Conservation (phyloP, 179 eudicot genomes). For the Spergularia azorica region DNA sequence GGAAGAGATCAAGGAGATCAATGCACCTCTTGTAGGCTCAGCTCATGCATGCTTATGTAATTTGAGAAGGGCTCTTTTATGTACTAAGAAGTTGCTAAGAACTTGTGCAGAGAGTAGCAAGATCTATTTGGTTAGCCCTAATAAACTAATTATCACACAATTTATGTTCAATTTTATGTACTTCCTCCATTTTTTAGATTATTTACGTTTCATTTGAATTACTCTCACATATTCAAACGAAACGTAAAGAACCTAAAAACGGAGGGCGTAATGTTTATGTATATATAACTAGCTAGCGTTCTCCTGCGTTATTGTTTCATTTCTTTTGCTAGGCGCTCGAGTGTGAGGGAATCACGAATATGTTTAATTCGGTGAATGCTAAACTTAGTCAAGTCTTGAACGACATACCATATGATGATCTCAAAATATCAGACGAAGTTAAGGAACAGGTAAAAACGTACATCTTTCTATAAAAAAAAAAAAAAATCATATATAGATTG, state of each 20-base stretch:
- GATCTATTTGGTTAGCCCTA: slow-evolving; percentile 62
- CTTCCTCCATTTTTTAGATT: background rate
- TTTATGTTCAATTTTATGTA: background rate
- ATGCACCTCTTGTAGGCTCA: slow-evolving; percentile 32
- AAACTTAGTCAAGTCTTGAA: slow-evolving; percentile 56
- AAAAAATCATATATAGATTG: background rate
- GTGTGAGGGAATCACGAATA: slow-evolving; percentile 53
- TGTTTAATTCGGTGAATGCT: slow-evolving; percentile 53
- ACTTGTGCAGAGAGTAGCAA: slow-evolving; percentile 73
- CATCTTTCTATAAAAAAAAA: background rate
- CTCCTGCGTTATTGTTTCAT: background rate
- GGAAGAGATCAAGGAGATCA: slow-evolving; percentile 61
- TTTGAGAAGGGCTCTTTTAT: slow-evolving; percentile 46
- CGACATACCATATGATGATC: slow-evolving; percentile 58
- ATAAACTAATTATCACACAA: too few relatives aligned
- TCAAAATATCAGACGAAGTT: slow-evolving; percentile 68
- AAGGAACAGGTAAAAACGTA: slow-evolving; percentile 57
- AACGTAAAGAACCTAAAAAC: too few relatives aligned
- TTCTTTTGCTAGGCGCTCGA: slow-evolving; percentile 49
- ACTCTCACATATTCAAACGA: too few relatives aligned
- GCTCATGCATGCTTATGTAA: slow-evolving; percentile 37
- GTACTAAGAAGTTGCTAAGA: slow-evolving; percentile 59
- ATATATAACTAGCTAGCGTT: too few relatives aligned
- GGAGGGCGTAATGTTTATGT: too few relatives aligned
- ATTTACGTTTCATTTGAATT: too few relatives aligned